These are phyloP conservation scores for Mycena maculata DNA, from an alignment of 768 basidiomycete genomes.

Conservation along the genomic window DNA sequence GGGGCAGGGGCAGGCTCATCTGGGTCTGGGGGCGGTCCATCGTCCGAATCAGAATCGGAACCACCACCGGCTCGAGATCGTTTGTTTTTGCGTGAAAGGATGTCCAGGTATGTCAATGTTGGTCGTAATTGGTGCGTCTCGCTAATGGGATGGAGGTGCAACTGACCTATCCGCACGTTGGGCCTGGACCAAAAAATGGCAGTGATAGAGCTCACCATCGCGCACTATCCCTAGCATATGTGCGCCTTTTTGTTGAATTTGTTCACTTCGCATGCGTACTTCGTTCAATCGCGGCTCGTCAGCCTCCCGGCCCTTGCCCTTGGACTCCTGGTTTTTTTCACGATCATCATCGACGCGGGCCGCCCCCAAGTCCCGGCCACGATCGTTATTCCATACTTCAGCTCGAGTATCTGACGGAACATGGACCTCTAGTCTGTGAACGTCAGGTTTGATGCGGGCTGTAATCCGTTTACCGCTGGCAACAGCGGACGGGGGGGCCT, in stretches of 20 bases:
- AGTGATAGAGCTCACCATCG: slow-evolving; percentile 61
- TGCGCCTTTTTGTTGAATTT: slow-evolving; percentile 69
- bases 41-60: slow-evolving; percentile 80
- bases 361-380: slow-evolving; percentile 70
- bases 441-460: slow-evolving; percentile 75
- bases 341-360: slow-evolving; percentile 80
- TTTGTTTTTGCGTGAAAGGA: slow-evolving; percentile 71
- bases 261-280: slow-evolving; percentile 79
- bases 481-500: slow-evolving; percentile 79
- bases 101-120: slow-evolving; percentile 83
- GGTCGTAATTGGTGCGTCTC: slow-evolving; percentile 88
- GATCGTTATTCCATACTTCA: slow-evolving; percentile 85
- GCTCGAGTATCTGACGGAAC: slow-evolving; percentile 84
- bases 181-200: slow-evolving; percentile 1
- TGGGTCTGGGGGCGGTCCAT: slow-evolving; percentile 83
- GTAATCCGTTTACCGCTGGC: slow-evolving; percentile 80
- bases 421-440: slow-evolving; percentile 78
- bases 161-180: slow-evolving; percentile 57
- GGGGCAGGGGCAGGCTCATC: slow-evolving; percentile 70
- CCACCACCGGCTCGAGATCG: slow-evolving; percentile 61
- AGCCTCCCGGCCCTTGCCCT: slow-evolving; percentile 52
- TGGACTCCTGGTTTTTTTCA: slow-evolving; percentile 76
- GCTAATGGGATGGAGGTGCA: slow-evolving; percentile 82
- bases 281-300: slow-evolving; percentile 76
- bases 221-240: slow-evolving; percentile 85